Base-by-base conservation (phyloP, 768 basidiomycete species). In the Xerocomus brunneocitrinus region DNA sequence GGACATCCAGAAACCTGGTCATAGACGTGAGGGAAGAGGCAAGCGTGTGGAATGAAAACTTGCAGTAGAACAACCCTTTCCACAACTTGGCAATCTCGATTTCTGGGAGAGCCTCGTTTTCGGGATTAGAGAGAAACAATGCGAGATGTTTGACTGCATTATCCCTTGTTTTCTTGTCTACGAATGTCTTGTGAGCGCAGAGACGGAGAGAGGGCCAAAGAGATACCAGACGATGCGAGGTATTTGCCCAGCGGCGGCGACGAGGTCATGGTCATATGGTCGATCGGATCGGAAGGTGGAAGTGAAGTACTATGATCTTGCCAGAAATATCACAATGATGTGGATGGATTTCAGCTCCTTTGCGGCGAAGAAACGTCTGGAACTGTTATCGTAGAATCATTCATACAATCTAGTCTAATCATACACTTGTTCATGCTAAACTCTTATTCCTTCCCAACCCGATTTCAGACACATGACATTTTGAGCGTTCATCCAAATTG, bases 61-160 rank as follows among this genome's bases (percentile, higher is more conserved):
- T 57, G 93, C 95, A 97, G 70, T 95, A 99, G 69, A 95, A 99
- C 47, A 98, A 81, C 0, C 95, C 95, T 69, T 99, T 98, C 95
- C 95, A 98, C 30, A 98, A 69, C 70, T 94, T 95, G 56, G 82
- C 79, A 84, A 97, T 87, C 63, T 98, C 94, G 28, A 75, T 54
- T 52, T 86, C 82, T 14, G 87, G 72, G 30, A 95, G 70, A 24
- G 69, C 76, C 74, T 85, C 75, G 53, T 76, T 74, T 8, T 69
- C 67, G 43, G 79, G 75, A 60, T 83, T 79, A 2, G 91, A 92
- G 30, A 98, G 80, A 68, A 98, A 95, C 4, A 75, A 68, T 0
- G 85, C 76, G 8, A 98, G 78, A 54, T 81, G 82, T 67, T 86
- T 85, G 57, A 97, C 80, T 0, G 95, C 95, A 65, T 87, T 90